These are phyloP conservation scores for Lactarius trivialis DNA, from an alignment of 768 basidiomycete genomes.

Conservation along the genomic window DNA sequence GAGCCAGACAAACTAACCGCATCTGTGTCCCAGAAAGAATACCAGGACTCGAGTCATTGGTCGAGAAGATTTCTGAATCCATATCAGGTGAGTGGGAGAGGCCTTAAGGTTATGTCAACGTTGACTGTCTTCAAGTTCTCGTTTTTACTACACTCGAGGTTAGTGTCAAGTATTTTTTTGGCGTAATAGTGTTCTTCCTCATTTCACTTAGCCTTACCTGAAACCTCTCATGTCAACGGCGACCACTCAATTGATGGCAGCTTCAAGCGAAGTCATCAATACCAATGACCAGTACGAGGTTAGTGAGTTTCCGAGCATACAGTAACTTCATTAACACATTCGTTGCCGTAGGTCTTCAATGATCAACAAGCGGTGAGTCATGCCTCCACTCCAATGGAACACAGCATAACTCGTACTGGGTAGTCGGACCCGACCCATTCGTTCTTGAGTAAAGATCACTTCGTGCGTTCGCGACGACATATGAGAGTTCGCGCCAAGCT, in stretches of 20 bases:
- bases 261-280: slow-evolving; percentile 73
- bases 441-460: slow-evolving; percentile 85
- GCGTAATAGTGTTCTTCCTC: neutral
- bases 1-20: neutral
- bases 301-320: slow-evolving; percentile 7
- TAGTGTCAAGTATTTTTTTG: slow-evolving; percentile 10
- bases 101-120: neutral
- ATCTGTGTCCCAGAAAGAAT: slow-evolving; percentile 54
- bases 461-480: slow-evolving; percentile 43
- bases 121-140: slow-evolving; percentile 44
- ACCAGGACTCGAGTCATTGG: slow-evolving; percentile 64
- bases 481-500: slow-evolving; percentile 17
- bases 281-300: slow-evolving; percentile 76
- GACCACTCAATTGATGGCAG: slow-evolving; percentile 51
- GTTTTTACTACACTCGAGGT: slow-evolving; percentile 82
- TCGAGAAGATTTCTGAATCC: slow-evolving; percentile 74
- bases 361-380: slow-evolving; percentile 64
- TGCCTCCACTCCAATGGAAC: slow-evolving; percentile 26
- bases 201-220: slow-evolving; percentile 56
- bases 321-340: neutral
- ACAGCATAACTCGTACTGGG: neutral
- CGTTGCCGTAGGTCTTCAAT: slow-evolving; percentile 53
- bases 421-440: slow-evolving; percentile 86
- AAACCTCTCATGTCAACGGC: slow-evolving; percentile 73
- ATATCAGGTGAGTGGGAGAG: slow-evolving; percentile 43